Evolutionary conservation across 805 yeast species (phyloP).

Genomic region (Ogataea corticis): DNA sequence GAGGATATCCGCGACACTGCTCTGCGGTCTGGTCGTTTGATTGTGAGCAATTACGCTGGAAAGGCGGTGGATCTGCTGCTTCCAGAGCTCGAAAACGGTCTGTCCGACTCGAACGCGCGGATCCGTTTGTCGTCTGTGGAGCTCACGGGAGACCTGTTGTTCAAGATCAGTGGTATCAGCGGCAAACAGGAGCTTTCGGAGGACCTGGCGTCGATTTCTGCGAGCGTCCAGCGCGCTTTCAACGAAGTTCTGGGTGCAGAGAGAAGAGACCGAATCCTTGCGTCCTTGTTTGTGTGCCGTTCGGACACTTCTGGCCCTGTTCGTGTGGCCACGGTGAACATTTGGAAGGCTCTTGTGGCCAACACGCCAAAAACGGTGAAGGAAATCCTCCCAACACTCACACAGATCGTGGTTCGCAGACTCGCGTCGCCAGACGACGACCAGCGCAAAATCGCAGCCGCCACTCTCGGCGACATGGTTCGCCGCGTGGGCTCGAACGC

Average conservation of each 20-base stretch:
- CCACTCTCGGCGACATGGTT: constrained; percentile 90
- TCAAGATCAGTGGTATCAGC: constrained; percentile 89
- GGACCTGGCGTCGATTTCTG: constrained; percentile 46
- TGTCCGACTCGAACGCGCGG: constrained; percentile 78
- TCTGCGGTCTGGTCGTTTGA: constrained; percentile 86
- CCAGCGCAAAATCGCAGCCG: constrained; percentile 86
- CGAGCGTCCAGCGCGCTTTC: constrained; percentile 61
- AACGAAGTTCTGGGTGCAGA: constrained; percentile 81
- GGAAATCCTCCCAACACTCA: constrained; percentile 84
- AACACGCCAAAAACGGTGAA: constrained; percentile 94
- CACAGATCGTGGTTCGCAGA: constrained; percentile 74
- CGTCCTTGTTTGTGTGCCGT: constrained; percentile 90
- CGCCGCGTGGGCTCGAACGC: constrained; percentile 92
- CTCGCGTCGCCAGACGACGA: constrained; percentile 79
- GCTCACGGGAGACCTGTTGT: constrained; percentile 89
- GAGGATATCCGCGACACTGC: constrained; percentile 89
- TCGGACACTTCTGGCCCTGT: constrained; percentile 88
- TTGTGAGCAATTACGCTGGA: constrained; percentile 87
- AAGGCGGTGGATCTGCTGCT: constrained; percentile 89
- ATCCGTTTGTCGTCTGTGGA: constrained; percentile 93
- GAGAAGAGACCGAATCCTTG: constrained; percentile 82
- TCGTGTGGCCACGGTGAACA: constrained; percentile 85
- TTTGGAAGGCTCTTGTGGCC: constrained; percentile 95
- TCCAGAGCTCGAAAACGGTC: constrained; percentile 91
- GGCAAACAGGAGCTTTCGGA: constrained; percentile 71